Evolutionary conservation across 225 moss, liverwort and hornwort species (phyloP), one percentile per base, ranked within the genome.

Genomic region (Polytrichum commune): DNA sequence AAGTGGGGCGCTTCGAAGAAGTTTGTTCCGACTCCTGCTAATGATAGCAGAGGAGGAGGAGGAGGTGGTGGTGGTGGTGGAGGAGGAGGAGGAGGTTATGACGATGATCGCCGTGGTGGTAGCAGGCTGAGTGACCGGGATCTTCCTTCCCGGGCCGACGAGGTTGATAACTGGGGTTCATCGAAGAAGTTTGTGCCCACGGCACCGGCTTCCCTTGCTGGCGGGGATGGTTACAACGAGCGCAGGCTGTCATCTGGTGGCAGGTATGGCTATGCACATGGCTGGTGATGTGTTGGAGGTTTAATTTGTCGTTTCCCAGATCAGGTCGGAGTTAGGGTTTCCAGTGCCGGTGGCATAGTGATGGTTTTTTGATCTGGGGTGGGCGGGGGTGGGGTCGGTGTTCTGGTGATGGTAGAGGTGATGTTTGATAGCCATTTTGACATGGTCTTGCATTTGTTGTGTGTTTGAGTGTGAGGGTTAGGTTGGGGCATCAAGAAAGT

Each of bases 1-100:
- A 92, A 88, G 76, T 96, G 96, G 96, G 93, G 96, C 46, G 91
- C 90, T 19, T 38, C 89, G 86, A 96, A 96, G 89, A 96, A 96
- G 87, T 89, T 76, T 74, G 88, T 78, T 74, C 89, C 79, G 27
- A 81, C 86, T 20, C 79, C 83, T 57, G 78, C 79, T 8, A 78
- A 78, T 20, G 91, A 86, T 19, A 81, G 83, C 19, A 84, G 89
- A 19, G 73, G 66, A 54, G 82, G 55, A 32, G 74, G 83, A 28
- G 75, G 79, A 54, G 82, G 55, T 28, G 74, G 83, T 26, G 75
- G 79, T 22, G 82, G 65, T 22, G 90, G 65, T 0, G 73, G 83
- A 1, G 88, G 90, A 54, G 92, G 65, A 0, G 73, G 83, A 1
- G 88, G 90, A 54, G 92, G 95, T 1, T 86, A 93, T 0, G 92